These are phyloP conservation scores for Leccinum arenicola DNA, from an alignment of 768 basidiomycete species.

Conservation along the genomic window DNA sequence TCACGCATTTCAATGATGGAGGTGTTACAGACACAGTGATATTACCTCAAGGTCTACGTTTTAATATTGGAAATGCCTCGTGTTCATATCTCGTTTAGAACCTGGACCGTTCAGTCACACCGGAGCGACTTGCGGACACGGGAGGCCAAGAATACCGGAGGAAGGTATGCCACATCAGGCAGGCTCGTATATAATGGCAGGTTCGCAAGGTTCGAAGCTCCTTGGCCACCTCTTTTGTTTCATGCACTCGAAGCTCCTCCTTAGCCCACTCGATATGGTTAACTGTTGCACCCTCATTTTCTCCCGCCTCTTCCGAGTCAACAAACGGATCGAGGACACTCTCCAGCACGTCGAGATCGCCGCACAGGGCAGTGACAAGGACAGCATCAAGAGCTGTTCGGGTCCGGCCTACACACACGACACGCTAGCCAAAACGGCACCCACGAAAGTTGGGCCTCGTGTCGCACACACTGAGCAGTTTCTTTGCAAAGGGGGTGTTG, in stretches of 20 bases:
- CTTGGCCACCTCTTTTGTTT: slow-evolving; percentile 11
- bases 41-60: slow-evolving; percentile 32
- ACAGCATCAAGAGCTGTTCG: slow-evolving; percentile 33
- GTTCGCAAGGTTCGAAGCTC: slow-evolving; percentile 8
- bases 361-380: slow-evolving; percentile 21
- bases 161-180: slow-evolving; percentile 15
- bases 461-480: slow-evolving; percentile 36
- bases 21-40: slow-evolving; percentile 23
- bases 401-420: slow-evolving; percentile 32
- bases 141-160: slow-evolving; percentile 16
- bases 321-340: slow-evolving; percentile 19
- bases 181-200: slow-evolving; percentile 22
- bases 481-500: slow-evolving; percentile 36
- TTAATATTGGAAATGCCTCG: slow-evolving; percentile 29
- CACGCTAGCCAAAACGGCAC: slow-evolving; percentile 21
- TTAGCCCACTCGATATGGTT: slow-evolving; percentile 26
- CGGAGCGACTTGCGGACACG: slow-evolving; percentile 14
- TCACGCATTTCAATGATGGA: slow-evolving; percentile 33
- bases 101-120: slow-evolving; percentile 17
- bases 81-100: slow-evolving; percentile 22
- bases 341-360: slow-evolving; percentile 20
- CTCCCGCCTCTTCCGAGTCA: slow-evolving; percentile 16
- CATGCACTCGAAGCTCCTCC: slow-evolving; percentile 25
- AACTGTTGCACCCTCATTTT: slow-evolving; percentile 23
- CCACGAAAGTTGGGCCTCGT: slow-evolving; percentile 31